Conservation (phyloP, 1,284 basidiomycete genomes). For the Sporisorium iseilematis-ciliati region DNA sequence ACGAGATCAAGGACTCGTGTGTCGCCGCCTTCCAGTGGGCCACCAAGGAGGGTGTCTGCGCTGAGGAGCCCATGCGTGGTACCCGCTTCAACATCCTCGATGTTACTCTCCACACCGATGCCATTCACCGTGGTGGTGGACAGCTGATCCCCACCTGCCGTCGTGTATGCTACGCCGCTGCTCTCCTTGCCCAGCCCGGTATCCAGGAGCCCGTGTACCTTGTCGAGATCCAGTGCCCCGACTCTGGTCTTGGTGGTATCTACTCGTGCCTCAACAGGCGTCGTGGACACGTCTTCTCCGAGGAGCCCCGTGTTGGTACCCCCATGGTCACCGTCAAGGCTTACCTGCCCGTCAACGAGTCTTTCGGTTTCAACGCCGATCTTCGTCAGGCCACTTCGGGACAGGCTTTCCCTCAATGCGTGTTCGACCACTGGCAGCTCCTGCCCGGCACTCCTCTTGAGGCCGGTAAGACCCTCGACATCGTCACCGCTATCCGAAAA, state of each 20-base stretch:
- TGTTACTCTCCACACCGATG: slow-evolving; percentile 97
- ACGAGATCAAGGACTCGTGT: slow-evolving; percentile 99
- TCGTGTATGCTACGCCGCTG: slow-evolving; percentile 96
- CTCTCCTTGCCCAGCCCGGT: slow-evolving; percentile 88
- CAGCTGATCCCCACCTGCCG: slow-evolving; percentile 96
- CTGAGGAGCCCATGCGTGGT: slow-evolving; percentile 99
- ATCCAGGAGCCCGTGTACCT: slow-evolving; percentile 98
- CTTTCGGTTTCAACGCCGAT: slow-evolving; percentile 98
- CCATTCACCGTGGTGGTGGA: slow-evolving; percentile 99
- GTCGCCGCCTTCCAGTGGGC: slow-evolving; percentile 99
- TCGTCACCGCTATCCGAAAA: slow-evolving; percentile 84
- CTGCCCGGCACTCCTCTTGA: slow-evolving; percentile 79
- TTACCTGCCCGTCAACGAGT: slow-evolving; percentile 95
- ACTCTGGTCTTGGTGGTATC: slow-evolving; percentile 97
- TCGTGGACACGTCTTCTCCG: slow-evolving; percentile 97
- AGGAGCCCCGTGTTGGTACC: slow-evolving; percentile 96
- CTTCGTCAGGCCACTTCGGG: slow-evolving; percentile 92
- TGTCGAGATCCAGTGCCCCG: slow-evolving; percentile 98
- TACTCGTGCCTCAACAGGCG: slow-evolving; percentile 94
- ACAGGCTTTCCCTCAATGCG: slow-evolving; percentile 97
- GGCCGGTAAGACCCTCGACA: slow-evolving; percentile 85
- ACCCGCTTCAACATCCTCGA: slow-evolving; percentile 95
- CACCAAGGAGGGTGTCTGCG: slow-evolving; percentile 84
- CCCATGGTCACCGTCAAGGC: slow-evolving; percentile 99
- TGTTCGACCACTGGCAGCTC: slow-evolving; percentile 79